A percentile compares a stretch with the other conserved stretches of the same genome.
Evolutionary conservation across 1,139 yeast species (phyloP).

Genomic region (Zygosaccharomyces pseudobailii): DNA sequence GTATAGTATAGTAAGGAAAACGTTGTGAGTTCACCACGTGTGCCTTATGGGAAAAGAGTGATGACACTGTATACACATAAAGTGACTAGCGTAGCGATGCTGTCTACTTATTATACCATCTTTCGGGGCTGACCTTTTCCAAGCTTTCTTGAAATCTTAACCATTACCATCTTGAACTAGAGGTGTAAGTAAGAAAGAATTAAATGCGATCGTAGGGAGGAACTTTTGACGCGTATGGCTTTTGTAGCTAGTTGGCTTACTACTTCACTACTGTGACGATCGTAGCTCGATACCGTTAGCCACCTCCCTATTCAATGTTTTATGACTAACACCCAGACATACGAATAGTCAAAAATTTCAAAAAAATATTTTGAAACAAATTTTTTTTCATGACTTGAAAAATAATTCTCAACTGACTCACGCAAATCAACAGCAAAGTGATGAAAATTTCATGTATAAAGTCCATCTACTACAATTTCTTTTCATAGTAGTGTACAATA

Average conservation of each 20-base stretch:
- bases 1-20: background rate
- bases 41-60: slow-evolving; percentile 20
- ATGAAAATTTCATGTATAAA: background rate
- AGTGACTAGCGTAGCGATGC: slow-evolving; percentile 37
- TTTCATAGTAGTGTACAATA: too few species aligned
- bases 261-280: too few species aligned
- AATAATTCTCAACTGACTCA: background rate
- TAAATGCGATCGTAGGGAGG: too few species aligned
- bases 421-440: background rate
- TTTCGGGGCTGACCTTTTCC: slow-evolving; percentile 37
- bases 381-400: slow-evolving; percentile 4
- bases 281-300: too few species aligned
- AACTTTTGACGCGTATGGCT: too few species aligned
- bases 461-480: too few species aligned
- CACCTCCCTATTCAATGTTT: background rate
- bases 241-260: too few species aligned
- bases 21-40: slow-evolving; percentile 7
- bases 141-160: background rate
- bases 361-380: background rate
- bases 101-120: slow-evolving; percentile 38
- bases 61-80: slow-evolving; percentile 34
- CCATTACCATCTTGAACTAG: background rate
- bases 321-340: slow-evolving; percentile 1
- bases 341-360: background rate
- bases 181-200: too few species aligned